A percentile compares a stretch with the other conserved stretches of the same genome.
phyloP scores from a whole-genome alignment of 805 yeast genomes.

The Metschnikowia proteae region DNA sequence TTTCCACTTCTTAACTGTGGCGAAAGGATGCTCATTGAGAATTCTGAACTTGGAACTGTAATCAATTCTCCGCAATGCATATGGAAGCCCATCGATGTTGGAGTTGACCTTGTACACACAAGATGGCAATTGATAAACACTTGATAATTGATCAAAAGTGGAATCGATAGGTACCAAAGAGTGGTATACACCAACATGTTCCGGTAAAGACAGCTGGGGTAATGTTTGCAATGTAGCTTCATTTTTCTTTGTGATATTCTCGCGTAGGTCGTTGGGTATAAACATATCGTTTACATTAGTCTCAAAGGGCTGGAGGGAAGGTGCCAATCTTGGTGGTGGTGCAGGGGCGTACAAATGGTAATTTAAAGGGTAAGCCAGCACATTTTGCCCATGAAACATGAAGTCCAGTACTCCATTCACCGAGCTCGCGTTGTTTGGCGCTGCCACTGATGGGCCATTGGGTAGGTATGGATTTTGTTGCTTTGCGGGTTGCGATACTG shows the following conservation, averaged over 20 bases:
- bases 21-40: conserved; percentile 54
- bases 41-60: conserved; percentile 19
- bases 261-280: conserved; percentile 68
- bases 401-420: conserved; percentile 10
- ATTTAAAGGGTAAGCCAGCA: conserved; percentile 51
- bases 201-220: conserved; percentile 47
- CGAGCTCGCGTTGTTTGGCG: conserved; percentile 10
- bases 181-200: conserved; percentile 64
- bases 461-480: conserved; percentile 25
- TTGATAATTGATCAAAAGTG: conserved; percentile 28
- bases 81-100: conserved; percentile 71
- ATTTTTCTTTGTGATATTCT: conserved; percentile 64
- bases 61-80: conserved; percentile 73
- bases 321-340: conserved; percentile 69
- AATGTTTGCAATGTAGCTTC: conserved; percentile 76
- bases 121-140: conserved; percentile 51
- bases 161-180: conserved; percentile 78
- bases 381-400: conserved; percentile 14
- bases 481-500: conserved; percentile 12
- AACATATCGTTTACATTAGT: conserved; percentile 66
- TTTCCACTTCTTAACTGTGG: conserved; percentile 65
- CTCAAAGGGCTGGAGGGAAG: conserved; percentile 66
- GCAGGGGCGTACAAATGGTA: conserved; percentile 88
- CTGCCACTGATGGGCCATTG: conserved; percentile 5
- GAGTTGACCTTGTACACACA: conserved; percentile 77